Conservation (phyloP, 192 early-diverging fungal species). For the Phlyctochytrium planicorne region DNA sequence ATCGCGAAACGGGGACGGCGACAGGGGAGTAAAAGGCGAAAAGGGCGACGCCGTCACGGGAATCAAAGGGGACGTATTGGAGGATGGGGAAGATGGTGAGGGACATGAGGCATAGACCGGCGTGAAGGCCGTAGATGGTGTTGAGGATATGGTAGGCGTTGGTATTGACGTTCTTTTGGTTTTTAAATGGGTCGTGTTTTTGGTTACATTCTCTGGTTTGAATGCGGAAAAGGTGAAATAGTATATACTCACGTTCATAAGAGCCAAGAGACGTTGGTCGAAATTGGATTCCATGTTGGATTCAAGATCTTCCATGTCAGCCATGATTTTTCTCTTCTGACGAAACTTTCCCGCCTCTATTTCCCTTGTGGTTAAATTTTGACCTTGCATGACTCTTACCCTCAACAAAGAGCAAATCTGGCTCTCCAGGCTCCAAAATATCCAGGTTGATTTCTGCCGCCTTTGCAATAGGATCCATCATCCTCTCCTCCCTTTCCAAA, state of each 20-base stretch:
- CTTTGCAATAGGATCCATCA: neutral
- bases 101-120: conserved; percentile 21
- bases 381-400: too few relatives aligned
- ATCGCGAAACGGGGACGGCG: conserved; percentile 11
- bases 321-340: conserved; percentile 4
- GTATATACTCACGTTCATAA: conserved; percentile 9
- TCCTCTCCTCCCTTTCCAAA: too few relatives aligned
- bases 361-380: too few relatives aligned
- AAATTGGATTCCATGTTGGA: conserved; percentile 7
- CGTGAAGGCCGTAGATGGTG: conserved; percentile 24
- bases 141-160: conserved; percentile 12
- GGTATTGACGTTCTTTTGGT: conserved; percentile 21
- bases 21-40: conserved; percentile 16
- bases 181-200: too few relatives aligned
- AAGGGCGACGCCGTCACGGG: conserved; percentile 5
- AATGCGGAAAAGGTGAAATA: neutral
- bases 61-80: neutral
- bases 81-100: conserved; percentile 15
- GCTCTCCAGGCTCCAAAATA: conserved; percentile 23
- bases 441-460: conserved; percentile 17
- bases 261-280: conserved; percentile 15
- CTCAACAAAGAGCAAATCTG: conserved; percentile 28
- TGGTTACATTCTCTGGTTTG: neutral
- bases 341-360: conserved; percentile 22
- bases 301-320: conserved; percentile 8